Base-by-base conservation (phyloP, 169 alveolate species). In the Plasmodium malariae region DNA sequence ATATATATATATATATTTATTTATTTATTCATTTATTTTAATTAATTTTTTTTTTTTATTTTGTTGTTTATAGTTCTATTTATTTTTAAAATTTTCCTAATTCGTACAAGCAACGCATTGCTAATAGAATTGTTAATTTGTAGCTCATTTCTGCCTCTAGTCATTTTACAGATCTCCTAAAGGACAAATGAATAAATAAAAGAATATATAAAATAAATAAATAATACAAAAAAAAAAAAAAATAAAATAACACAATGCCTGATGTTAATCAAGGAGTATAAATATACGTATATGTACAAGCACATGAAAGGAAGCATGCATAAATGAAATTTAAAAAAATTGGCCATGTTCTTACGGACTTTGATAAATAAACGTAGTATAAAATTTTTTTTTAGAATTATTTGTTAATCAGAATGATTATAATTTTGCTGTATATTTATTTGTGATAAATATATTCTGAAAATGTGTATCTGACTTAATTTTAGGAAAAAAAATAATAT, bases 21-120 rank as follows among this genome's bases (percentile, higher is more conserved):
- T 71, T 34, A 24, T 21, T 17, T 60, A 12, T 70, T 36, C 48
- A 11, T 67, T 17, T 48, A 34, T 26, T 67, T 49, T 19, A 36
- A 1, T 24, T 67, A 6, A 6, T 9, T 9, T 40, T 40, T 40
- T 40, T 40, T 40, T 9, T 9, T 40, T 40, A 6, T 40, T 40
- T 40, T 40, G 9, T 40, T 40, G 51, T 9, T 6, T 9, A 40
- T 40, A 40, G 5, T 6, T 40, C 5, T 55, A 17, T 19, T 55
- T 17, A 55, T 55, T 24, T 21, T 55, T 4, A 60, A n/a, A 24
- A 26, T 60, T 73, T 34, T n/a, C 21, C 68, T 11, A 43, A 32
- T 76, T 30, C 40, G 24, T 76, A 76, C 88, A 17, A 76, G 72
- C 45, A 76, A 28, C 45, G 59, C 88, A 2, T 40, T 28, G 65